Evolutionary conservation across 192 early-diverging fungal species (phyloP), one percentile per base, ranked within the genome.

Genomic region (Entomortierella parvispora): DNA sequence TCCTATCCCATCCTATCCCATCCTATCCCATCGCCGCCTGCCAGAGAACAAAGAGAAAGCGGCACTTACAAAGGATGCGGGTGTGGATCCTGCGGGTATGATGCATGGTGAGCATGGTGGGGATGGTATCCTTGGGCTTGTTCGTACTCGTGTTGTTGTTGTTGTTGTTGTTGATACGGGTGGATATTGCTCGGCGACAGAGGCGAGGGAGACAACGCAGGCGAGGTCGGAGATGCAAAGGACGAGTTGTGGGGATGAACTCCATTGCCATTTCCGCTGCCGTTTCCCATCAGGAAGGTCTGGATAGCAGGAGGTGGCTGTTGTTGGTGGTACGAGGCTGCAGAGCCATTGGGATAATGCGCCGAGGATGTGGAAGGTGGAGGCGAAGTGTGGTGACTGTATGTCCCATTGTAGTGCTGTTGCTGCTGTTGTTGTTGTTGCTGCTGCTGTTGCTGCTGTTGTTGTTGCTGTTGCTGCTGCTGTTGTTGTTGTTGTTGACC

Each of bases 281-380:
- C 59, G 46, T 62, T 62, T 4, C 52, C 52, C 15, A 62, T 48
- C 14, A 42, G 15, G 2, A 47, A 20, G n/a, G 69, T 71, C 47
- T 71, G 69, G 47, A 64, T 71, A 40, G 69, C 59, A 1, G 61
- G 69, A 3, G 69, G 69, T 12, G 50, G 61, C n/a, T 71, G 62
- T 20, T 51, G 17, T 9, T 51, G 46, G 34, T 63, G n/a, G n/a
- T n/a, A n/a, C n/a, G n/a, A 50, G 11, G 54, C 32, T 31, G 40
- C 58, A 46, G 62, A 43, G 47, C 69, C 61, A 33, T 56, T 71
- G 12, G 58, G 43, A 31, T 70, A 70, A 9, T 55, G 58, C 34
- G 58, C 22, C 7, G 33, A 25, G 4, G 64, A 66, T 3, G 67
- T 59, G 8, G 58, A 17, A 4, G 58, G 48, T 12, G 28, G 43